Percentiles rank a stretch among this genome's conserved stretches.
phyloP scores from a whole-genome alignment of 208 protist species.

The Trypanosoma platydactyli region DNA sequence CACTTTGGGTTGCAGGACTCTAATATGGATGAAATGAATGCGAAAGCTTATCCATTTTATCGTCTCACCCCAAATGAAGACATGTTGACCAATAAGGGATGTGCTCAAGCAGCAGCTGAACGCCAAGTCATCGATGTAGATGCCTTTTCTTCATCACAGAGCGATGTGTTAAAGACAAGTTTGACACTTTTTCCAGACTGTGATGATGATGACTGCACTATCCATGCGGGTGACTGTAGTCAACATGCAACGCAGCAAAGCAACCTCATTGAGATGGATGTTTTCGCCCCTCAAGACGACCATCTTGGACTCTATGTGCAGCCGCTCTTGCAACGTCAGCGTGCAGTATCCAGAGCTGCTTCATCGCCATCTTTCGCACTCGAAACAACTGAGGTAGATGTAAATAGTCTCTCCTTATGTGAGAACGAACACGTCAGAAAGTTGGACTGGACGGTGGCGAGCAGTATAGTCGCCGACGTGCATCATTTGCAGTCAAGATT shows the following conservation, averaged over 20 bases:
- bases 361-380: neutral
- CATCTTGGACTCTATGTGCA: slow-evolving; percentile 5
- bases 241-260: neutral
- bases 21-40: neutral
- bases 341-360: slow-evolving; percentile 12
- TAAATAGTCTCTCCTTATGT: neutral
- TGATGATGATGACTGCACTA: neutral
- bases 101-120: neutral
- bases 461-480: slow-evolving; percentile 19
- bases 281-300: slow-evolving; percentile 8
- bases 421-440: neutral
- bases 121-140: slow-evolving; percentile 34
- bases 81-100: neutral
- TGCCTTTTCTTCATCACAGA: slow-evolving; percentile 23
- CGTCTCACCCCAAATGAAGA: neutral
- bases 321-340: slow-evolving; percentile 3
- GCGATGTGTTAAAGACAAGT: neutral
- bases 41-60: neutral
- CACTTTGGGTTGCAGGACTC: slow-evolving; percentile 26
- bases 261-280: slow-evolving; percentile 1
- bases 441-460: slow-evolving; percentile 21
- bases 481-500: slow-evolving; percentile 3
- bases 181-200: neutral
- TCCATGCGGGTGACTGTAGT: neutral
- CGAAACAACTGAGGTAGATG: neutral